Evolutionary conservation across 2,329 filamentous ascomycete genomes (phyloP), one percentile per base, ranked within the genome.

Genomic region (Cercospora zeina): DNA sequence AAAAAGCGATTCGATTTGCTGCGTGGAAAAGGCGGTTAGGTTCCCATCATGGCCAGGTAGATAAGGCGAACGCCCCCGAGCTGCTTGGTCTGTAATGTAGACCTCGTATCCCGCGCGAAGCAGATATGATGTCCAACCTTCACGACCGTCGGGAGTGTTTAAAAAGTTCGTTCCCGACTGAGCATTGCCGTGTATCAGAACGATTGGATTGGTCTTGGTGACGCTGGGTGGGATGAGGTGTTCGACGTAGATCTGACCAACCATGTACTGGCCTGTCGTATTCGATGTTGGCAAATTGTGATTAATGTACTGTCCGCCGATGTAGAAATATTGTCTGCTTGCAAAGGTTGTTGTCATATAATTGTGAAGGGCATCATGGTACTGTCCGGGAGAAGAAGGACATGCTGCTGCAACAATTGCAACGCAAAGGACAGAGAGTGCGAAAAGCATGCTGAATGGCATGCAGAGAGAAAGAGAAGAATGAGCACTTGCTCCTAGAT

Each of bases 211-310:
- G 27, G 45, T 14, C 30, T 62, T 58, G n/a, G 10, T 60, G 55
- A 31, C 14, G 51, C 34, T 34, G 62, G 68, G 50, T 69, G 70
- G 61, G 5, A 68, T 62, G 13, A 81, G 79, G 6, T 68, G 65
- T 14, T 85, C 83, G 30, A 84, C 80, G 65, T 85, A 84, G 76
- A 84, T 82, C 73, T 85, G 82, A 58, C 77, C 76, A 21, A 54
- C 58, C 62, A 70, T 65, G 62, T 64, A 67, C 14, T 64, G 59
- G 24, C 54, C 56, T 10, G 61, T 66, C 11, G 61, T 62, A 49
- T 65, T 66, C 10, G 56, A 59, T 7, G 51, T 59, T 19, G 61
- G 61, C n/a, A 59, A 54, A 30, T 59, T 62, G 24, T 61, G 47
- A n/a, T 68, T 65, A n/a, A 66, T 61, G 59, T 71, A 71, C 19